Evolutionary conservation across 2,329 filamentous ascomycete species (phyloP), one percentile per base, ranked within the genome.

Genomic region (Fusarium incarnatum): DNA sequence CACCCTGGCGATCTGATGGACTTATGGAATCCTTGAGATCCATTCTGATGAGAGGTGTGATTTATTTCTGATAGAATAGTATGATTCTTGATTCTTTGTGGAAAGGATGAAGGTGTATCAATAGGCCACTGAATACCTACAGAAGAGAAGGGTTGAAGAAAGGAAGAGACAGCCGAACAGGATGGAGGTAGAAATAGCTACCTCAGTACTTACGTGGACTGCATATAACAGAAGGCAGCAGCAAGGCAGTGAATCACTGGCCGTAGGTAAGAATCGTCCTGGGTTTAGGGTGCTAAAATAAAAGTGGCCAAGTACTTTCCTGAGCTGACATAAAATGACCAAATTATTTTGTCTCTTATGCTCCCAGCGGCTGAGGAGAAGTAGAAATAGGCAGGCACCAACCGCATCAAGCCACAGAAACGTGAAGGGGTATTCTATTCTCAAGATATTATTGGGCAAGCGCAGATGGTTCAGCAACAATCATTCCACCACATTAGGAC

Each of bases 1-100:
- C 60, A 23, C 60, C 64, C 47, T 64, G 73, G 40, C 63, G 61
- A 40, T 75, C 75, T 18, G 66, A 58, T 12, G 71, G 62, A 45
- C 66, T 50, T 16, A 60, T 55, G 8, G 70, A 56, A 34, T 70
- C 66, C 15, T 63, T 61, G 6, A 64, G 56, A 34, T 68, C 74
- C 74, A 76, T 76, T 15, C 25, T 63, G 40, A 22, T 9, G 13
- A 13, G 16, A 37, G 10, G 27, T 18, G 40, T 9, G 8, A 20
- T 15, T 34, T 28, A 5, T 7, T 25, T 12, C 18, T 27, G 22
- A 8, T 13, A 10, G 16, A 20, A 23, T 25, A 25, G 15, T 25
- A 25, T 20, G 6, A 12, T 50, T 32, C 16, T n/a, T 20, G n/a
- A 5, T 25, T 37, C 15, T n/a, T 11, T 34, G 49, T 10, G 49